Evolutionary conservation across 2,329 filamentous ascomycete genomes (phyloP).

Genomic region (Fusarium incarnatum): DNA sequence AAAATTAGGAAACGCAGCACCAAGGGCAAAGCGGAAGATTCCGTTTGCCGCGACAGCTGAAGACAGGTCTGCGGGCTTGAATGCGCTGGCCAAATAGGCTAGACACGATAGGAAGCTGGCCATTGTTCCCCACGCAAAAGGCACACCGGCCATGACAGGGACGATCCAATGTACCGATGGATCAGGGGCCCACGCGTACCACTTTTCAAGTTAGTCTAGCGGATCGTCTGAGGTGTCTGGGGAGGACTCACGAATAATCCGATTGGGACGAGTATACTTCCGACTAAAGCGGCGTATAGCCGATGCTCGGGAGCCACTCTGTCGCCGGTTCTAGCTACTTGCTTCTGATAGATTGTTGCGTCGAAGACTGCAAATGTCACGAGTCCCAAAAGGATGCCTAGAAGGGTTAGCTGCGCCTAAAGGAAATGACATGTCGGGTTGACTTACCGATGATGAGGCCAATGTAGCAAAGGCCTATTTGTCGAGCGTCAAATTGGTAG

Average conservation of each 20-base stretch:
- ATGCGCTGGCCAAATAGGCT: neutral
- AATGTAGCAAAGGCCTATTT: slow-evolving; percentile 17
- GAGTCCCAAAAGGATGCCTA: slow-evolving; percentile 8
- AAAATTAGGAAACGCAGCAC: slow-evolving; percentile 10
- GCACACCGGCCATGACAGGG: slow-evolving; percentile 9
- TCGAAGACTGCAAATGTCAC: slow-evolving; percentile 14
- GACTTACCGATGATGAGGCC: slow-evolving; percentile 10
- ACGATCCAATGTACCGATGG: slow-evolving; percentile 18
- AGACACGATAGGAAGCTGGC: slow-evolving; percentile 1
- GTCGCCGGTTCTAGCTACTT: slow-evolving; percentile 11
- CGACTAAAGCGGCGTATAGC: slow-evolving; percentile 6
- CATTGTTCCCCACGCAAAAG: slow-evolving; percentile 19
- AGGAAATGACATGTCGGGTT: accelerated
- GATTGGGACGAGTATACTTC: slow-evolving; percentile 14
- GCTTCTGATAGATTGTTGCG: slow-evolving; percentile 9
- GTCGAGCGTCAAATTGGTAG: slow-evolving; percentile 5
- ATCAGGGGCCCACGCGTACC: slow-evolving; percentile 23
- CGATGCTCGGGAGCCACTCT: slow-evolving; percentile 7
- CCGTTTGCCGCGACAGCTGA: slow-evolving; percentile 9
- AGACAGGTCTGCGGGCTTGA: neutral
- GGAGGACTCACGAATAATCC: slow-evolving; percentile 3
- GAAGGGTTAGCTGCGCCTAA: neutral
- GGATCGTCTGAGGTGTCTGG: neutral
- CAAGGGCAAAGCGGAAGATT: slow-evolving; percentile 1
- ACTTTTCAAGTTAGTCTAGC: neutral